Evolutionary conservation across 73 alveolate genomes (phyloP).

Genomic region (Paramecium tetraurelia): DNA sequence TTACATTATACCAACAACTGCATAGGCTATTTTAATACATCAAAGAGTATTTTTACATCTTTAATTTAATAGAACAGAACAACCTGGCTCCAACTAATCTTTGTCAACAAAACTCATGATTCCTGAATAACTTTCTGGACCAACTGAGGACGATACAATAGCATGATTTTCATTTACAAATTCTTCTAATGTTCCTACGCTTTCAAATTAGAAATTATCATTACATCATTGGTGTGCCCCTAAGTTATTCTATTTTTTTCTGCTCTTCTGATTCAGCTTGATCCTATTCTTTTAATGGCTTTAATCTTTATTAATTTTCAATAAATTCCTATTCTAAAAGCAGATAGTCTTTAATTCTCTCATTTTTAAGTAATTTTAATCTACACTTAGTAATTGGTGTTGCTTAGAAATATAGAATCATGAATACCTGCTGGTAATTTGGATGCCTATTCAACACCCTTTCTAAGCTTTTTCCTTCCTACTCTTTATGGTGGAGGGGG

Average conservation of each 20-base stretch:
- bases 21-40: slow-evolving; percentile 62
- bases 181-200: slow-evolving; percentile 97
- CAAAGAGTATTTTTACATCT: slow-evolving; percentile 54
- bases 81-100: slow-evolving; percentile 98
- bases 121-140: slow-evolving; percentile 97
- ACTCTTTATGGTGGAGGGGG: slow-evolving; percentile 77
- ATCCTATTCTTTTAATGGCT: slow-evolving; percentile 77
- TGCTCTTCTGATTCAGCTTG: slow-evolving; percentile 91
- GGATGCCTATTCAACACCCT: slow-evolving; percentile 70
- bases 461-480: slow-evolving; percentile 81
- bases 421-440: slow-evolving; percentile 73
- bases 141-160: slow-evolving; percentile 91
- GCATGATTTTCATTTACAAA: slow-evolving; percentile 95
- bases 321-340: slow-evolving; percentile 96
- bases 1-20: slow-evolving; percentile 96
- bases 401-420: slow-evolving; percentile 51
- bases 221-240: slow-evolving; percentile 95
- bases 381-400: slow-evolving; percentile 92
- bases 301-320: slow-evolving; percentile 87
- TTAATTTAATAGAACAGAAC: slow-evolving; percentile 93
- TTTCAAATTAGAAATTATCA: neutral
- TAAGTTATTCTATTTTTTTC: slow-evolving; percentile 89
- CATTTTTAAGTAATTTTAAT: slow-evolving; percentile 82
- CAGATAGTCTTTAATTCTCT: slow-evolving; percentile 91
- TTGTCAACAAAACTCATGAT: slow-evolving; percentile 97